Percentiles rank a stretch among this genome's conserved stretches.
Evolutionary conservation across 169 alveolate genomes (phyloP).

Genomic region (Eimeria falciformis): DNA sequence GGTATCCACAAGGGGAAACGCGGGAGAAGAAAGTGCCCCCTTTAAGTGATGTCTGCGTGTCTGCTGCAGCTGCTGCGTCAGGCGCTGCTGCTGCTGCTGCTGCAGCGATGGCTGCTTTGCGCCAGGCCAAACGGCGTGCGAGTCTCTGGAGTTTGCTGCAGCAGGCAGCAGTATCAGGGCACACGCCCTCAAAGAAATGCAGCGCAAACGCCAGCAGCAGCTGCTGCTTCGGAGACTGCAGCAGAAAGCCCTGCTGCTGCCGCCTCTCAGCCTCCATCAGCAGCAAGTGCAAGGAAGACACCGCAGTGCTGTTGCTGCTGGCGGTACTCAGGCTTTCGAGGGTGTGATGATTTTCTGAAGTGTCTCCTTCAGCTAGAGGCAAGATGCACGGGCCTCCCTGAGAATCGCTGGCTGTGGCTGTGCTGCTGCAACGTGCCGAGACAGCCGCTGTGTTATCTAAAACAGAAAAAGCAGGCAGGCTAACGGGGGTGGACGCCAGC

Average conservation of each 20-base stretch:
- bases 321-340: background rate
- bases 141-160: constrained; percentile 11
- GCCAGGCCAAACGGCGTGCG: constrained; percentile 7
- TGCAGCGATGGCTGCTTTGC: constrained; percentile 5
- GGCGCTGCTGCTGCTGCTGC: constrained; percentile 30
- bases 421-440: background rate
- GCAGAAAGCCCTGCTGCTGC: background rate
- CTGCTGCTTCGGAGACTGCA: constrained; percentile 31
- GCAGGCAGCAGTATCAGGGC: background rate
- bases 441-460: background rate
- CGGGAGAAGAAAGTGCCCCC: background rate
- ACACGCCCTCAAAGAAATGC: constrained; percentile 12
- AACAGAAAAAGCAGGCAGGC: background rate
- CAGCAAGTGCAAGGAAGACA: background rate
- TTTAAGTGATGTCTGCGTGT: background rate
- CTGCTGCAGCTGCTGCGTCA: constrained; percentile 15
- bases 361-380: background rate
- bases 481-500: background rate
- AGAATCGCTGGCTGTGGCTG: background rate
- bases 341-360: background rate
- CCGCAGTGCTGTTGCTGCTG: background rate
- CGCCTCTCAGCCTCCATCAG: constrained; percentile 21
- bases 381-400: background rate
- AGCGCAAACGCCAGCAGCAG: constrained; percentile 16
- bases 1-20: background rate